Conservation (phyloP, 805 yeast species). For the Candida caryicola region DNA sequence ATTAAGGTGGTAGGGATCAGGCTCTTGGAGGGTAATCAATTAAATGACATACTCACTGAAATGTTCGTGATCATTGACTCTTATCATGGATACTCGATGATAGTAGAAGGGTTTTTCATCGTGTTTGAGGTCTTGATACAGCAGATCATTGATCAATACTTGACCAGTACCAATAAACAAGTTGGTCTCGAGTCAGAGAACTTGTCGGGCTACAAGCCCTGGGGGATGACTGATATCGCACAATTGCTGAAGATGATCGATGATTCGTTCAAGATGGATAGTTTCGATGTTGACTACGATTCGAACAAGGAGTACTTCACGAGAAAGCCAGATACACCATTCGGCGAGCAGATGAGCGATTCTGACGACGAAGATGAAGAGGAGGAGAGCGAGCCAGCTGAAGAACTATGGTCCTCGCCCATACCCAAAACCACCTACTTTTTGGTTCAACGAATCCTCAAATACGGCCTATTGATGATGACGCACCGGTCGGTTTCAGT, state of each 20-base stretch:
- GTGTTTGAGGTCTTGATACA: conserved; percentile 62
- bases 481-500: conserved; percentile 64
- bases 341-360: conserved; percentile 24
- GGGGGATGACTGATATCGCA: conserved; percentile 53
- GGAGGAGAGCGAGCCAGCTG: conserved; percentile 11
- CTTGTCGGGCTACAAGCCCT: conserved; percentile 42
- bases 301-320: conserved; percentile 37
- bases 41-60: conserved; percentile 71
- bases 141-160: conserved; percentile 42
- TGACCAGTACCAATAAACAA: conserved; percentile 12
- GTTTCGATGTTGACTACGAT: conserved; percentile 28
- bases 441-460: conserved; percentile 57
- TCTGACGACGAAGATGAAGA: conserved; percentile 34
- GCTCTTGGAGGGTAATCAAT: conserved; percentile 51
- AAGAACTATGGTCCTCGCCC: conserved; percentile 58
- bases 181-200: conserved; percentile 8
- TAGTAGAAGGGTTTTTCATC: conserved; percentile 70
- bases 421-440: conserved; percentile 60
- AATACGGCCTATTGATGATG: conserved; percentile 66
- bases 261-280: conserved; percentile 26
- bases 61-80: conserved; percentile 76
- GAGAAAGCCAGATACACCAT: conserved; percentile 37
- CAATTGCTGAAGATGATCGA: conserved; percentile 47
- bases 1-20: conserved; percentile 67
- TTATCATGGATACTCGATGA: conserved; percentile 74